Base-by-base conservation (phyloP, 2,329 filamentous ascomycete genomes). In the Venturia nashicola region DNA sequence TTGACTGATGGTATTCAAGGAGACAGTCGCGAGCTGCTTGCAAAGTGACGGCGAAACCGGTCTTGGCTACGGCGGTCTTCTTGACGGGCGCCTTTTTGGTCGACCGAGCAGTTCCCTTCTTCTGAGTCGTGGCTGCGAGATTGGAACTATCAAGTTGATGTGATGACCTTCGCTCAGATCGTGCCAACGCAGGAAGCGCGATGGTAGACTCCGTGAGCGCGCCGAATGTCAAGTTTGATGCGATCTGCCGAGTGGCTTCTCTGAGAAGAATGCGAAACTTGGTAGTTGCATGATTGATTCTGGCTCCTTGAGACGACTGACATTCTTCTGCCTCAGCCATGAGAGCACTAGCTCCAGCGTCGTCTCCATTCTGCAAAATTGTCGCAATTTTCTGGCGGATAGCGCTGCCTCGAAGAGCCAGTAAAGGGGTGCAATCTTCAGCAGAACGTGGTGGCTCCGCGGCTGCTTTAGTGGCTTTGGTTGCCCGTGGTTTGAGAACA, bases 161-260 rank as follows among this genome's bases (percentile, higher is more conserved):
- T 76, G 5, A 68, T 67, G 61, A 23, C 44, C 61, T 23, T 63
- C 36, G 36, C 36, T 61, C 54, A 60, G 46, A 36, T 8, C 36
- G 39, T 23, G 39, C 55, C 16, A 46, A 23, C 0, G 90, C 86
- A 1, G 92, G 91, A 65, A 93, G 88, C 0, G 91, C 95, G 34
- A 97, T 86, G 0, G 91, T 96, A 0, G 94, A 97, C 70, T 99
- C 94, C 57, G 93, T 90, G 18, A 97, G 82, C 11, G 93, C 89
- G 20, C 90, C 95, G 73, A 93, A 95, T 3, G 94, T 88, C 2
- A 92, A 87, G 73, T 96, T 90, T 5, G 83, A 82, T 14, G 86
- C 82, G 78, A 96, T 89, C 70, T 87, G 59, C 87, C 84, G 69
- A 88, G 80, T 66, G 86, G 88, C 72, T 88, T 82, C 18, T 84